Evolutionary conservation across 176 grass and related monocot genomes (phyloP).

Genomic region (Zizania latifolia): DNA sequence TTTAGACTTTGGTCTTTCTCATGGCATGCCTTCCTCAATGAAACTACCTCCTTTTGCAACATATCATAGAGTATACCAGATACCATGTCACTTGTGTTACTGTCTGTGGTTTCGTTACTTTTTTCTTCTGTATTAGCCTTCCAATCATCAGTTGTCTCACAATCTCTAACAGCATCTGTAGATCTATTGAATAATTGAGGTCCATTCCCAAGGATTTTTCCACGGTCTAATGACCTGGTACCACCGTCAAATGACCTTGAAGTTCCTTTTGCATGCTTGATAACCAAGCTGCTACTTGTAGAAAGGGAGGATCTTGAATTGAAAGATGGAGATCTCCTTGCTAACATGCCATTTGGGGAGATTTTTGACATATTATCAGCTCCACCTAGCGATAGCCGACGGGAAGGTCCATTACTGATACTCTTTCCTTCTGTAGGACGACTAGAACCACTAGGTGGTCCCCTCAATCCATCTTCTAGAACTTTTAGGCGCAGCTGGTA

Average conservation of each 20-base stretch:
- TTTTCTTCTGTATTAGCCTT: slow-evolving; percentile 51
- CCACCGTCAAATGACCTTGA: slow-evolving; percentile 92
- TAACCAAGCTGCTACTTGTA: slow-evolving; percentile 57
- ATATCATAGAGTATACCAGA: slow-evolving; percentile 89
- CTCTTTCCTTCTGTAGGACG: slow-evolving; percentile 56
- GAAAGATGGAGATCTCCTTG: slow-evolving; percentile 80
- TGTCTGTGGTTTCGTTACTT: slow-evolving; percentile 36
- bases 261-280: slow-evolving; percentile 69
- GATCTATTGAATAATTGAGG: slow-evolving; percentile 65
- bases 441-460: slow-evolving; percentile 44
- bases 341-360: slow-evolving; percentile 39
- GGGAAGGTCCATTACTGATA: slow-evolving; percentile 51
- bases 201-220: slow-evolving; percentile 43
- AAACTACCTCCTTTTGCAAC: slow-evolving; percentile 88
- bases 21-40: slow-evolving; percentile 73
- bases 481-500: slow-evolving; percentile 79
- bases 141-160: slow-evolving; percentile 36
- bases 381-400: slow-evolving; percentile 73
- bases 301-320: slow-evolving; percentile 66
- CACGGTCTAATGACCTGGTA: slow-evolving; percentile 51
- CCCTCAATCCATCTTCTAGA: slow-evolving; percentile 87
- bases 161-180: slow-evolving; percentile 44
- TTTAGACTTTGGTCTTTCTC: slow-evolving; percentile 92
- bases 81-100: slow-evolving; percentile 51
- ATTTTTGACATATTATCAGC: slow-evolving; percentile 62